These are phyloP conservation scores for Crithidia mellificae DNA, from an alignment of 208 protist genomes.

Conservation along the genomic window DNA sequence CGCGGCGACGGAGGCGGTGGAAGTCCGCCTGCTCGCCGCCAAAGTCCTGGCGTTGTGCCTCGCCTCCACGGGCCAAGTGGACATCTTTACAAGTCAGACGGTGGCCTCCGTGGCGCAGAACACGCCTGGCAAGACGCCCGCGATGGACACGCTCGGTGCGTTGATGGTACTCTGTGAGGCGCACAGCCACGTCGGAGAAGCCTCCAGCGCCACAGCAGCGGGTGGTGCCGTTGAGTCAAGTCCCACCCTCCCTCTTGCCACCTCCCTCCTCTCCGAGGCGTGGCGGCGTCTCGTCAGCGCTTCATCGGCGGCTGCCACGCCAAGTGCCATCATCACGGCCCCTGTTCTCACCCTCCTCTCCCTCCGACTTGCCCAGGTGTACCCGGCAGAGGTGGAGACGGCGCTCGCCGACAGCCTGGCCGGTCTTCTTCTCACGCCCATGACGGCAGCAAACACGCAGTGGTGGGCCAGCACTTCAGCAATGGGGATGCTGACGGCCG, in stretches of 20 bases:
- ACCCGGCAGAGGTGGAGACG: slow-evolving; percentile 27
- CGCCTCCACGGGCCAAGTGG: slow-evolving; percentile 23
- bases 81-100: slow-evolving; percentile 36
- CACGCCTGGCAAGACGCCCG: slow-evolving; percentile 1
- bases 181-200: slow-evolving; percentile 24
- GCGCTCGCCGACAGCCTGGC: slow-evolving; percentile 24
- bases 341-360: slow-evolving; percentile 22
- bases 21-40: slow-evolving; percentile 42
- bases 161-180: slow-evolving; percentile 35
- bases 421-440: slow-evolving; percentile 26
- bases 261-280: slow-evolving; percentile 52
- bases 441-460: slow-evolving; percentile 14
- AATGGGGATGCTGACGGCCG: slow-evolving; percentile 20
- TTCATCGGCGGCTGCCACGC: neutral
- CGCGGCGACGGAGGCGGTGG: slow-evolving; percentile 15
- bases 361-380: slow-evolving; percentile 17
- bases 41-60: slow-evolving; percentile 35
- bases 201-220: neutral
- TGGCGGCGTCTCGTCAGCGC: slow-evolving; percentile 23
- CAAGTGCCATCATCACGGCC: neutral
- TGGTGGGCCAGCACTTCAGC: slow-evolving; percentile 27
- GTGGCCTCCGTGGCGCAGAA: slow-evolving; percentile 20
- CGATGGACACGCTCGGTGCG: slow-evolving; percentile 22
- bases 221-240: neutral
- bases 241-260: slow-evolving; percentile 53